Conservation (phyloP, 352 stramenopile species). For the Globisporangium spinosum region DNA sequence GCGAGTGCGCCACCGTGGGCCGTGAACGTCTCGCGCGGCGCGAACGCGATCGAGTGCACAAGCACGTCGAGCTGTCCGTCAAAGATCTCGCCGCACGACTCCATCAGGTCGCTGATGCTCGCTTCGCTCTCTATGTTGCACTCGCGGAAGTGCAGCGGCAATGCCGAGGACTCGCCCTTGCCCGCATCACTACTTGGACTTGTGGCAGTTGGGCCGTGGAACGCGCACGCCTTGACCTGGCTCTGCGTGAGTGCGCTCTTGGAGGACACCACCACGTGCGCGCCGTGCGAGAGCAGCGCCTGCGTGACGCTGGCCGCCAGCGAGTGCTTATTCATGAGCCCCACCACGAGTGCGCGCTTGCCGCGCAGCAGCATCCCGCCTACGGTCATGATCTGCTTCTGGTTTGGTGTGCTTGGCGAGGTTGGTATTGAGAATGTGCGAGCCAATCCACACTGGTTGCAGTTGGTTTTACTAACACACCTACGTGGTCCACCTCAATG, state of each 20-base stretch:
- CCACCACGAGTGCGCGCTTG: slow-evolving; percentile 82
- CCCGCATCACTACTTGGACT: neutral
- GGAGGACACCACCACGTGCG: slow-evolving; percentile 78
- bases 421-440: neutral
- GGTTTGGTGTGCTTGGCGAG: neutral
- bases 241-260: slow-evolving; percentile 38
- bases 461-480: neutral
- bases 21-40: slow-evolving; percentile 69
- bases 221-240: slow-evolving; percentile 50
- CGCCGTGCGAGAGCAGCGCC: slow-evolving; percentile 56
- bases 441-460: neutral
- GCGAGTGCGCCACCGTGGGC: slow-evolving; percentile 44
- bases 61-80: slow-evolving; percentile 76
- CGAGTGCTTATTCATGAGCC: slow-evolving; percentile 89
- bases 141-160: slow-evolving; percentile 39
- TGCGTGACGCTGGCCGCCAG: slow-evolving; percentile 74
- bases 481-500: neutral
- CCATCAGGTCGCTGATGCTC: slow-evolving; percentile 52
- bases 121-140: slow-evolving; percentile 76
- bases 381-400: neutral
- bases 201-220: slow-evolving; percentile 26
- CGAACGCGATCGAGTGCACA: slow-evolving; percentile 91
- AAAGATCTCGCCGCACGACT: slow-evolving; percentile 35
- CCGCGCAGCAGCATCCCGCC: slow-evolving; percentile 34
- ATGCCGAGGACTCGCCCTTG: slow-evolving; percentile 11